Base-by-base conservation (phyloP, 106 monocot species). In the Agapanthus africanus region DNA sequence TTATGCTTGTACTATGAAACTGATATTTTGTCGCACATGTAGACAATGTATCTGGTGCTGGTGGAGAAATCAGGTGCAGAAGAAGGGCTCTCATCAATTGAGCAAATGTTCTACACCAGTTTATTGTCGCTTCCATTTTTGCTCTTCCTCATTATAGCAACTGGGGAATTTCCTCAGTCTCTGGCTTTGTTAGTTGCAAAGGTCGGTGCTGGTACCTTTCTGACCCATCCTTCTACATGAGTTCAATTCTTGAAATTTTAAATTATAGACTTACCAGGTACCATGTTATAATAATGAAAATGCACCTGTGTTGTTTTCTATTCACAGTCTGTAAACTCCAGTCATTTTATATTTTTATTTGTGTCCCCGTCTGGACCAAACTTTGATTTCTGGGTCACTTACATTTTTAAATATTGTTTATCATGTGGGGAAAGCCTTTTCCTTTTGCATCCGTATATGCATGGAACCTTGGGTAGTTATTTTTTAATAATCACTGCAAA, bases 61-160 rank as follows among this genome's bases (percentile, higher is more conserved):
- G 95, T 97, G 60, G 95, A 97, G 75, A 97, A 97, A 57, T 97
- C 91, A 57, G 91, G 95, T 66, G 88, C 77, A 49, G 91, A 97
- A 47, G 91, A 97, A 71, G 88, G 88, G 3, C 83, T 88, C 41
- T 89, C 95, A 14, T 88, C 95, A 39, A 51, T 87, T 56, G 95
- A 97, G 73, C 59, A 88, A 52, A 97, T 97, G 95, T 79, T 88
- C 59, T 97, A 97, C 57, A 97, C 91, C 74, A 70, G 84, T 65
- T 18, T 95, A 47, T 73, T 95, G 7, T 95, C 95, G 39, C 83
- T 88, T 63, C 95, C 95, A 23, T 83, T 84, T 81, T 78, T 95
- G 35, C 23, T 86, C 21, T 76, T 91, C 34, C 67, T 97, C 5
- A 86, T 91, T 44, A 86, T 86, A 69, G 79, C 86, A 34, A 97